Conservation (phyloP, 1,284 basidiomycete genomes). For the Hemileia vastatrix region DNA sequence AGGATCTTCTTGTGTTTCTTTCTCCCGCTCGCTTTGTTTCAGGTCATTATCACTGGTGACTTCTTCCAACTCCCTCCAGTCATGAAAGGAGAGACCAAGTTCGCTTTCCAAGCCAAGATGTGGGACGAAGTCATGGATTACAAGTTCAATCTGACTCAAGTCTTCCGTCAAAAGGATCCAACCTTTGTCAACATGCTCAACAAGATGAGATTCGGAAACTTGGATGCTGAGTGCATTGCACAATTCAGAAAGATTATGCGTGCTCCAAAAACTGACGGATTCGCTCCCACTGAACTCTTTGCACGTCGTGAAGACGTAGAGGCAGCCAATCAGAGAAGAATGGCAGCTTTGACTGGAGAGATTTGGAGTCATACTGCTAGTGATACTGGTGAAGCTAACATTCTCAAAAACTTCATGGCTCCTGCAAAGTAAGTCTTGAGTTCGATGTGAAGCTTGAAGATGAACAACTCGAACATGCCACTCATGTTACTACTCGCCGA, state of each 20-base stretch:
- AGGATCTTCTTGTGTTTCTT: neutral
- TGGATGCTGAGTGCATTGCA: conserved; percentile 22
- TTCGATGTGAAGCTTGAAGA: too few species aligned
- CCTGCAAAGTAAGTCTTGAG: too few species aligned
- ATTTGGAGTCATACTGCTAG: neutral
- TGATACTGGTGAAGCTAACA: neutral
- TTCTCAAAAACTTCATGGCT: neutral
- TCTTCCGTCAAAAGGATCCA: conserved; percentile 61
- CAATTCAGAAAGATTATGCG: neutral
- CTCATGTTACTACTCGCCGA: conserved; percentile 48
- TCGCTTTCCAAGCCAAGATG: conserved; percentile 77
- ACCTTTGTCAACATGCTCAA: conserved; percentile 24
- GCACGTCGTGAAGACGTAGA: conserved; percentile 38
- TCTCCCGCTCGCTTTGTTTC: conserved; percentile 37
- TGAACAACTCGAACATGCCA: conserved; percentile 52
- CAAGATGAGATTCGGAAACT: conserved; percentile 24
- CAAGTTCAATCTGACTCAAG: conserved; percentile 76
- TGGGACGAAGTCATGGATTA: conserved; percentile 70
- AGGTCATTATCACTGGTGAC: conserved; percentile 85
- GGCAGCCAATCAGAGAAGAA: conserved; percentile 29
- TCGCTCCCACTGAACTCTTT: too few species aligned
- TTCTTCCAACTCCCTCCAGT: conserved; percentile 97
- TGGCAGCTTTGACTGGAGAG: conserved; percentile 3
- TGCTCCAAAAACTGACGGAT: neutral
- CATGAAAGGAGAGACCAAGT: conserved; percentile 48